Evolutionary conservation across 805 yeast genomes (phyloP).

Genomic region (Candida michaelii): DNA sequence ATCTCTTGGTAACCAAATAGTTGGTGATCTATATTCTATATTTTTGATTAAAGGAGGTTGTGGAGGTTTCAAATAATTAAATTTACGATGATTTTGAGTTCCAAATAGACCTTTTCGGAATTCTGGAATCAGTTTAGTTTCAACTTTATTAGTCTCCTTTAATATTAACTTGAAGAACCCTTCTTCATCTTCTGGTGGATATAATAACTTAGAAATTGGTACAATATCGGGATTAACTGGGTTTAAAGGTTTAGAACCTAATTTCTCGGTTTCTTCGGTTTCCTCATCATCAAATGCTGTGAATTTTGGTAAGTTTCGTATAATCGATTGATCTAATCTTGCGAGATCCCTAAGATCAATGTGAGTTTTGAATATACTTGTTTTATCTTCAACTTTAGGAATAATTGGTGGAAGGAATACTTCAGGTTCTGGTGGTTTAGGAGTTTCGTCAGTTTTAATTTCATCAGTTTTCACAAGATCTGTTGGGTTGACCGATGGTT

Average conservation of each 20-base stretch:
- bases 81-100: constrained; percentile 48
- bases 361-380: constrained; percentile 46
- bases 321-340: constrained; percentile 46
- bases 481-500: constrained; percentile 1
- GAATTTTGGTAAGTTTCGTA: constrained; percentile 48
- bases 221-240: constrained; percentile 38
- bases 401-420: constrained; percentile 2
- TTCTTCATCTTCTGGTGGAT: constrained; percentile 63
- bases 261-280: constrained; percentile 12
- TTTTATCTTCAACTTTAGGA: constrained; percentile 11
- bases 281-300: constrained; percentile 45
- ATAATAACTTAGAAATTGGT: constrained; percentile 65
- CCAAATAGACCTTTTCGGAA: constrained; percentile 63
- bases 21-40: constrained; percentile 81
- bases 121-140: constrained; percentile 31
- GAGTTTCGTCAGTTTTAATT: background rate
- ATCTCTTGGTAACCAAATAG: constrained; percentile 95
- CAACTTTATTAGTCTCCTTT: constrained; percentile 30
- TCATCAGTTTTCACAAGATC: background rate
- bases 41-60: constrained; percentile 83
- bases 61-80: constrained; percentile 78
- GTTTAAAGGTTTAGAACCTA: constrained; percentile 20
- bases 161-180: constrained; percentile 60
- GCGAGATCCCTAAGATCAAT: constrained; percentile 43
- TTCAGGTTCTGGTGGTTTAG: constrained; percentile 13